These are phyloP conservation scores for Lachnellula hyalina DNA, from an alignment of 2,329 filamentous ascomycete genomes.

Conservation along the genomic window DNA sequence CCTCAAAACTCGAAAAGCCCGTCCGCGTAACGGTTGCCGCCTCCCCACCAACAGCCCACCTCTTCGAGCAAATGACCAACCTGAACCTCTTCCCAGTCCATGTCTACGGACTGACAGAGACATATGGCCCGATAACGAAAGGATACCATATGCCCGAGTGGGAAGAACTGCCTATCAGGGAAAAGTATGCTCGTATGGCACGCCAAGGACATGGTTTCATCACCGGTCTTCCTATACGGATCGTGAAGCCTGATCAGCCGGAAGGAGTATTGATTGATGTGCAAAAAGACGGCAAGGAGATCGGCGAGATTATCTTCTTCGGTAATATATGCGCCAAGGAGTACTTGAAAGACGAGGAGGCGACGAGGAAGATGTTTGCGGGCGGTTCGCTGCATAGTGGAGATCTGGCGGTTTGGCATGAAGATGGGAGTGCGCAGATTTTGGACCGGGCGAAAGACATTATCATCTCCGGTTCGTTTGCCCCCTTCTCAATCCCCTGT, in stretches of 20 bases:
- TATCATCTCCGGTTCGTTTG: slow-evolving; percentile 76
- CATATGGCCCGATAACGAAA: slow-evolving; percentile 93
- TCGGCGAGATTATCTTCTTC: slow-evolving; percentile 78
- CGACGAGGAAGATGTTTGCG: slow-evolving; percentile 79
- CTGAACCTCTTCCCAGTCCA: slow-evolving; percentile 89
- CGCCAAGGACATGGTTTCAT: slow-evolving; percentile 90
- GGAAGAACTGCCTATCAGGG: slow-evolving; percentile 66
- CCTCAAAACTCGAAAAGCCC: slow-evolving; percentile 59
- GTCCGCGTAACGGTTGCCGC: slow-evolving; percentile 91
- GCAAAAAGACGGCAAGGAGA: slow-evolving; percentile 63
- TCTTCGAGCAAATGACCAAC: slow-evolving; percentile 81
- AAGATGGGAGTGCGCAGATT: slow-evolving; percentile 87
- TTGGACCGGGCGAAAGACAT: slow-evolving; percentile 95
- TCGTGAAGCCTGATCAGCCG: slow-evolving; percentile 74
- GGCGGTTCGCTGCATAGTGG: slow-evolving; percentile 86
- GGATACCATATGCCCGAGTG: slow-evolving; percentile 83
- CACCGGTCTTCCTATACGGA: slow-evolving; percentile 70
- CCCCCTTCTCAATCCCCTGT: not conserved
- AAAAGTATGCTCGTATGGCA: slow-evolving; percentile 87
- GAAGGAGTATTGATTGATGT: slow-evolving; percentile 64
- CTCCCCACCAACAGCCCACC: slow-evolving; percentile 78
- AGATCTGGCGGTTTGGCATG: slow-evolving; percentile 88
- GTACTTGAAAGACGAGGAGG: slow-evolving; percentile 86
- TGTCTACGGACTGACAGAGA: slow-evolving; percentile 85
- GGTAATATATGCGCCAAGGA: slow-evolving; percentile 91